Evolutionary conservation across 108 stramenopile species (phyloP).

Genomic region (Conticribra guillardii): DNA sequence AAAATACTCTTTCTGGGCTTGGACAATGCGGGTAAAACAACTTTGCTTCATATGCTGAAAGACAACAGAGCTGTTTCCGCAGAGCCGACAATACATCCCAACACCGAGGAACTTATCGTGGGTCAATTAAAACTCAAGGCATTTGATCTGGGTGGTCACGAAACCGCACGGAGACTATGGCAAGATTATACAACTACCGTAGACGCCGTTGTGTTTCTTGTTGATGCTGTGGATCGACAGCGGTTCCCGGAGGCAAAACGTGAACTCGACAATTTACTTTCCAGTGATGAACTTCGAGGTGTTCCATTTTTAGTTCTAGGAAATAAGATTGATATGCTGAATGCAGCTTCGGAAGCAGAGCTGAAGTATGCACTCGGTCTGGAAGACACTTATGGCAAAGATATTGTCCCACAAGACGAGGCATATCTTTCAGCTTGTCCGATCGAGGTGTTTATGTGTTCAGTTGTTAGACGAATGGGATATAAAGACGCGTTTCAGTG

Average conservation of each 20-base stretch:
- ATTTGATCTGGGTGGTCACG: slow-evolving; percentile 89
- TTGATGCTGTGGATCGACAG: slow-evolving; percentile 75
- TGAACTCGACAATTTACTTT: slow-evolving; percentile 76
- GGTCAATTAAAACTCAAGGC: slow-evolving; percentile 83
- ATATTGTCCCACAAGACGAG: slow-evolving; percentile 37
- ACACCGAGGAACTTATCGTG: slow-evolving; percentile 72
- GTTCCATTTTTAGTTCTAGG: slow-evolving; percentile 88
- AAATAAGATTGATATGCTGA: slow-evolving; percentile 86
- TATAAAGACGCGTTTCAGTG: slow-evolving; percentile 88
- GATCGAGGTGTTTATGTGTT: slow-evolving; percentile 90
- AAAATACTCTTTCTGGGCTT: slow-evolving; percentile 95
- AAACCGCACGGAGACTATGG: slow-evolving; percentile 78
- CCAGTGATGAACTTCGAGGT: slow-evolving; percentile 71
- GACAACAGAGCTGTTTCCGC: slow-evolving; percentile 88
- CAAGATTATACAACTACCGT: slow-evolving; percentile 88
- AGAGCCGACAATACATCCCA: slow-evolving; percentile 85
- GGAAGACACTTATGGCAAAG: slow-evolving; percentile 87
- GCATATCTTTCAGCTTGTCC: slow-evolving; percentile 46
- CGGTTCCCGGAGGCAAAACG: slow-evolving; percentile 91
- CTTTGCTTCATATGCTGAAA: slow-evolving; percentile 96
- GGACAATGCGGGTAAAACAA: slow-evolving; percentile 99
- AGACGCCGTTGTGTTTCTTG: slow-evolving; percentile 88
- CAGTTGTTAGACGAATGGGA: slow-evolving; percentile 84
- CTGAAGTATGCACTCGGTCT: slow-evolving; percentile 80
- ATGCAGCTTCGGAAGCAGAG: slow-evolving; percentile 80